Evolutionary conservation across 1,284 basidiomycete species (phyloP).

Genomic region (Pseudozyma pruni): DNA sequence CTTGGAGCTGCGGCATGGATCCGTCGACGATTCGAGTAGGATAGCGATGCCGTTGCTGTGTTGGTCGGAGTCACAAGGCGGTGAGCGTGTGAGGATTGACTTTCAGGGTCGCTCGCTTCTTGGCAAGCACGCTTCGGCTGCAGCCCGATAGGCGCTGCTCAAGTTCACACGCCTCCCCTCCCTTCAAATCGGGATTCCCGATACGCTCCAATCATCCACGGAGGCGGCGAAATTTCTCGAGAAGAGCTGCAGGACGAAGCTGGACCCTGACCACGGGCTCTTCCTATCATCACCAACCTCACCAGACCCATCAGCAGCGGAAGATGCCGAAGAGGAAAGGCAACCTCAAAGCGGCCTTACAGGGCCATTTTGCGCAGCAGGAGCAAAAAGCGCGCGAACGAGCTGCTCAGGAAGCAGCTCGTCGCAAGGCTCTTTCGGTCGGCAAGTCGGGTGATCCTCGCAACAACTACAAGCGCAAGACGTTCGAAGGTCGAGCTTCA

Average conservation of each 20-base stretch:
- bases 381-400: conserved; percentile 30
- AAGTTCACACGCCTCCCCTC: no score
- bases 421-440: conserved; percentile 49
- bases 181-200: no score
- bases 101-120: no score
- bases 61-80: no score
- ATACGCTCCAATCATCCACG: no score
- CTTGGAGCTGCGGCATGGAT: conserved; percentile 1
- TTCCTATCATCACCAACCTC: neutral
- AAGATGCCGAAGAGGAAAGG: conserved; percentile 58
- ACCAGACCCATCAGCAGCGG: neutral
- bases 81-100: no score
- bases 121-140: no score
- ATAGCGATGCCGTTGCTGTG: no score
- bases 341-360: conserved; percentile 47
- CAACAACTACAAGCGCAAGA: conserved; percentile 22
- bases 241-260: conserved; percentile 2
- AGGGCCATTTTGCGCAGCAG: conserved; percentile 44
- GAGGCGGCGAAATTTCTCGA: neutral
- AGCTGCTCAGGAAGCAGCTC: conserved; percentile 46
- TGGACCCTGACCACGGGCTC: conserved; percentile 1
- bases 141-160: no score
- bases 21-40: no score
- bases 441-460: conserved; percentile 7
- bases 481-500: neutral